Percentiles rank a stretch among this genome's conserved stretches.
Evolutionary conservation across 495 filamentous ascomycete genomes (phyloP).

Genomic region (Neurospora sp.): DNA sequence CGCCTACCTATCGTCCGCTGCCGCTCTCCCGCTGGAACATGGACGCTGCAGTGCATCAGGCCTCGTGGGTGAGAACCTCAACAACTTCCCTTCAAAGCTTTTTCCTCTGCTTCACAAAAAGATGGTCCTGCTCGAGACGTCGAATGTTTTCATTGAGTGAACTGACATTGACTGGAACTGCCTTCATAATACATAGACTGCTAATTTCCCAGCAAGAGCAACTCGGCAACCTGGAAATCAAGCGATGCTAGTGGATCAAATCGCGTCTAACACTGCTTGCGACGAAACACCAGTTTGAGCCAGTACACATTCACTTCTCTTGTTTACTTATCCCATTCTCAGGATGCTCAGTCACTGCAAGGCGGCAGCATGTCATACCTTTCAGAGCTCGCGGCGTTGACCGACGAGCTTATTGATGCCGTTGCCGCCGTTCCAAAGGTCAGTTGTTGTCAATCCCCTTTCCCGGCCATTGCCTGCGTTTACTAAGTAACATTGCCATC

Average conservation of each 20-base stretch:
- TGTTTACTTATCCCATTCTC: neutral
- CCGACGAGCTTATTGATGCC: constrained; percentile 44
- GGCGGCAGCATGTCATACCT: constrained; percentile 36
- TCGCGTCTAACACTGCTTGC: neutral
- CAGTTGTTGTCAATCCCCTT: neutral
- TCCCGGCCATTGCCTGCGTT: neutral
- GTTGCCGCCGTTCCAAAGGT: constrained; percentile 25
- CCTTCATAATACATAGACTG: neutral
- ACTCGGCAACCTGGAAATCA: neutral
- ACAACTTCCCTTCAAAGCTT: neutral
- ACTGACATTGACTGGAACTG: neutral
- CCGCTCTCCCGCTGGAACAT: neutral
- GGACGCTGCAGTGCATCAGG: neutral
- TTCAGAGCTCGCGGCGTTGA: constrained; percentile 37
- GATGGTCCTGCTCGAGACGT: neutral
- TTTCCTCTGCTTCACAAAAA: no score
- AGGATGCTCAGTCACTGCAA: constrained; percentile 6
- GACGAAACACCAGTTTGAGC: neutral
- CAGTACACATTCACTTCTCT: neutral
- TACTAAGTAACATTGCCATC: neutral
- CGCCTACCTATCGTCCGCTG: neutral
- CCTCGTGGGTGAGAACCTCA: neutral
- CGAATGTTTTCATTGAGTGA: neutral
- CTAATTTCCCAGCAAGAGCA: neutral
- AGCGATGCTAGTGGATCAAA: neutral